Evolutionary conservation across 164 flowering plant species (phyloP), one percentile per base, ranked within the genome.

Genomic region (Pachysandra terminalis): DNA sequence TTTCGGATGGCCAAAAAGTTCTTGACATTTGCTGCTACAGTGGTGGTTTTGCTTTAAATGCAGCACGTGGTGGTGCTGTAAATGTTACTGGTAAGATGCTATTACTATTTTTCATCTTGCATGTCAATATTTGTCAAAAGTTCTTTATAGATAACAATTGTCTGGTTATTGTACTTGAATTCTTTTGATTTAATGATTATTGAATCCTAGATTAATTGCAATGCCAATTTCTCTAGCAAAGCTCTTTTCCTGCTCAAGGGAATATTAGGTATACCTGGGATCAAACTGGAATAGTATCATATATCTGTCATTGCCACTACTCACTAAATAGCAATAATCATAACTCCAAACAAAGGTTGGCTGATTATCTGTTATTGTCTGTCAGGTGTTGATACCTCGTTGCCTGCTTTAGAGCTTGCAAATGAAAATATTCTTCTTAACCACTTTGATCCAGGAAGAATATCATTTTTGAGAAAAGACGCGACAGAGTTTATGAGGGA

Each of bases 21-120:
- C 91, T 95, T 73, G 98, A 95, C 70, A 27, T 92, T 54, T 95
- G 88, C 83, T 92, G 98, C 84, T 95, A 95, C 66, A 95, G 91
- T 81, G 97, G 97, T 59, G 98, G 97, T n/a, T 95, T 95, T 84
- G 78, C 97, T 70, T 81, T 95, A 48, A 95, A 86, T 84, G 97
- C 98, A 72, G 86, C 81, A 13, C 48, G 41, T 57, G 96, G 94
- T 63, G 95, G 94, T 80, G 97, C 98, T 60, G n/a, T 45, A 17
- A 71, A 74, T 81, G 93, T 95, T 58, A 81, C 81, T 54, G 97
- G 98, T 94, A 85, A 60, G 25, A 16, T 32, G 52, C 65, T 26
- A 40, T 48, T 65, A 21, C 48, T 24, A 51, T 26, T 59, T 23
- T 40, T 35, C 15, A 9, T 63, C 5, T 40, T 40, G 58, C 68